Base-by-base conservation (phyloP, 1,139 yeast species). In the Suhomyces panamericanus region DNA sequence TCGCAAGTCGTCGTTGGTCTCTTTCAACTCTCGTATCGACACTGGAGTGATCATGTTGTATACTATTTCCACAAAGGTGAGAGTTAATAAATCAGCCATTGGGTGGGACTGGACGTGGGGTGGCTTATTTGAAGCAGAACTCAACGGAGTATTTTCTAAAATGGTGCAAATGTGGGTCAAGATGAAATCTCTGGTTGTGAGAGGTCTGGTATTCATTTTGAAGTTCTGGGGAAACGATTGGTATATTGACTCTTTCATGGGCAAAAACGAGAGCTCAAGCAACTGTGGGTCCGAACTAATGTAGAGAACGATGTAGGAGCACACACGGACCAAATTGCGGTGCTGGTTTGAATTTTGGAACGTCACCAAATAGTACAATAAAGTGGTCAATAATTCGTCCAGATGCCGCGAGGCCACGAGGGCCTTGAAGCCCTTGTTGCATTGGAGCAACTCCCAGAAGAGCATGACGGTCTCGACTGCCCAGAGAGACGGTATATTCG, bases 361-460 rank as follows among this genome's bases (percentile, higher is more conserved):
- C 28, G 75, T 78, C 42, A 72, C 69, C 41, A 87, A 68, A 58
- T 86, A 80, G 58, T 77, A 86, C 11, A 83, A 58, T 33, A 87
- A 62, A 2, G 77, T 62, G 0, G 85, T 66, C 45, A 80, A 63
- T 32, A 86, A 63, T 52, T 85, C 87, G 28, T 77, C 70, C 8
- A 81, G 75, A 49, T 72, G 73, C 38, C 73, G 70, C 17, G 71
- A 68, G 1, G 78, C 71, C 28, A 86, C 67, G 44, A 77, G 67
- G 8, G 66, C 58, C 49, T 75, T 75, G 54, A 83, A 81, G 29
- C 59, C 58, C 46, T 68, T 70, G 63, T 91, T 91, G 54, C 90
- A 83, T 59, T 87, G 95, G 32, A 81, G 67, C 41, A 89, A 64
- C 57, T 87, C 96, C 88, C 96, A 87, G 16, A 86, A 58, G 8